Evolutionary conservation across 2,329 filamentous ascomycete genomes (phyloP), one percentile per base, ranked within the genome.

Genomic region (Arachnomyces sp.): DNA sequence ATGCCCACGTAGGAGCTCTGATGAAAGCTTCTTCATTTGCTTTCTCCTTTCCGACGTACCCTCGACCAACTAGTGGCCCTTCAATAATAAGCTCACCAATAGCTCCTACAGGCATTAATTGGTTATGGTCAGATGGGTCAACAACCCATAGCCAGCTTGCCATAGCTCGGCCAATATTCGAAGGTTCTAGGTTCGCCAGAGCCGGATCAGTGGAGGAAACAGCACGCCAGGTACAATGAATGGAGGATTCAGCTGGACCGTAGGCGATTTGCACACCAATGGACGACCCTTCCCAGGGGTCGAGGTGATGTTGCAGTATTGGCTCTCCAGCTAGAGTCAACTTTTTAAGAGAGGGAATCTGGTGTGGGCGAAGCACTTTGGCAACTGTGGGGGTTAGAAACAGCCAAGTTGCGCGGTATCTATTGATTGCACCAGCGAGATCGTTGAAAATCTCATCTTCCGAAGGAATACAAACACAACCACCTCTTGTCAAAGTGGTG

Each of bases 371-470:
- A 32, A 75, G 48, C 4, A 72, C 61, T 14, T 62, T 53, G 2
- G 78, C 73, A 21, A 83, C 69, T 1, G 76, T 69, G 1, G 78
- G 74, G 0, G 80, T 83, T 52, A 83, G 69, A 51, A 74, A 73
- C 2, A 69, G 72, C 62, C 68, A 70, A 31, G 66, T 73, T 25
- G 73, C 70, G 7, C 67, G 57, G 67, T 75, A 72, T 0, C 66
- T 54, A n/a, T 69, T 68, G 30, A 80, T 74, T 1, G 65, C 65
- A 0, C 62, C 63, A 1, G 66, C 62, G 9, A 79, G 65, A 39
- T 77, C 66, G 39, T 69, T 66, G 3, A 72, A 47, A 15, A 71
- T 61, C 39, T 73, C 68, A 7, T 65, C 54, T 2, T 71, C 61
- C 3, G 70, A 69, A 0, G 78, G 76, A 2, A 82, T 65, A 38